Base-by-base conservation (phyloP, 1,139 yeast species). In the Kluyveromyces marxianus region DNA sequence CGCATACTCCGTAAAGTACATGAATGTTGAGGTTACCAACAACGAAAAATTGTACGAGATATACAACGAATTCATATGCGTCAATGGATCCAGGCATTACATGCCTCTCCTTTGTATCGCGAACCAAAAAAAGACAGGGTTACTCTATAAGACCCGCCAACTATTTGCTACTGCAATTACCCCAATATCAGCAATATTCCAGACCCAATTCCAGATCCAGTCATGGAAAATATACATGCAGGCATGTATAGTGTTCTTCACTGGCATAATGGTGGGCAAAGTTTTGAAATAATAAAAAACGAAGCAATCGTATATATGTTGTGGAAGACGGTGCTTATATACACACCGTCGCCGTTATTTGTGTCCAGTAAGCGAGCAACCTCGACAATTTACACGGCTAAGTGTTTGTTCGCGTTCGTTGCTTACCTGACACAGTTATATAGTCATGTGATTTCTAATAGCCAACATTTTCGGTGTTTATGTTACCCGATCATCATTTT, bases 1-100 rank as follows among this genome's bases (percentile, higher is more conserved):
- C 4, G 3, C 37, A 2, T 33, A 21, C 27, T 10, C 25, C 38
- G 3, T 40, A 4, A n/a, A 27, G 26, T 40, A 28, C 26, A 21
- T 34, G 27, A 33, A 35, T 25, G 8, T 7, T 7, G 33, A 34
- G 21, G 24, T 40, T 10, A 21, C 4, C 5, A 40, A 26, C n/a
- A 40, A 35, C 10, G 38, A 40, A 40, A 14, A 8, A 26, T 27
- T 40, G 27, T 27, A 26, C 29, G 25, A 40, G 33, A 26, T 4
- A 14, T 40, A 40, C 35, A 34, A 35, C 8, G 37, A 33, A 10
- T 40, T 40, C n/a, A 14, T 34, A 10, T 10, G 7, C 21, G 27
- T 29, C 7, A 32, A 40, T 14, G 43, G 43, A n/a, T 34, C 37
- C n/a, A 37, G 38, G n/a, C 14, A 34, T n/a, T 40, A 40, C 21